Percentiles rank a stretch among this genome's conserved stretches.
Conservation (phyloP, 257 asterid species). For the Apocynum venetum region DNA sequence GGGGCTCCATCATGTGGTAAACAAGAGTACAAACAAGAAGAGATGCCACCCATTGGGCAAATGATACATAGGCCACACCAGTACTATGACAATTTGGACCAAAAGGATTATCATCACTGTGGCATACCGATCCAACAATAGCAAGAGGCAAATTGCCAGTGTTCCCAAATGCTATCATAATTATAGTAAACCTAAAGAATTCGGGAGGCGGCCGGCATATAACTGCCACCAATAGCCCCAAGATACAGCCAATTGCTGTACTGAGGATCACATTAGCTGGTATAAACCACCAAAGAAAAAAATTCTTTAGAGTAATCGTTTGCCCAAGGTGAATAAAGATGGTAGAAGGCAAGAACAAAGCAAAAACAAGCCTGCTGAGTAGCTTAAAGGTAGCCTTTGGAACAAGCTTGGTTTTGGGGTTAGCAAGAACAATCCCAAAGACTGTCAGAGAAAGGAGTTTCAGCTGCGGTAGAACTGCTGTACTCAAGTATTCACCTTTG, state of each 20-base stretch:
- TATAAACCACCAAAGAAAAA: constrained; percentile 80
- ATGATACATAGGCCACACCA: constrained; percentile 87
- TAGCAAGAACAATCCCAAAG: constrained; percentile 70
- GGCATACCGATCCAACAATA: constrained; percentile 84
- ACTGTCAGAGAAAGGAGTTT: constrained; percentile 68
- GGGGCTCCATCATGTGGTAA: constrained; percentile 99
- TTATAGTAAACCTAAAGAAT: constrained; percentile 65
- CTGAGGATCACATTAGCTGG: constrained; percentile 85
- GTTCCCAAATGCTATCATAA: constrained; percentile 91
- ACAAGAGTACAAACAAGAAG: constrained; percentile 89
- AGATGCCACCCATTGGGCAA: constrained; percentile 90
- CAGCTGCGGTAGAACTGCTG: constrained; percentile 65
- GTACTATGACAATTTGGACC: constrained; percentile 54
- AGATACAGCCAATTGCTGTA: constrained; percentile 67
- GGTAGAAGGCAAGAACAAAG: constrained; percentile 74
- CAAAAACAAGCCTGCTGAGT: constrained; percentile 87
- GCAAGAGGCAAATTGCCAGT: constrained; percentile 91
- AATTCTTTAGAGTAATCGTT: constrained; percentile 62
- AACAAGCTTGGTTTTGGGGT: constrained; percentile 67
- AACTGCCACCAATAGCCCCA: constrained; percentile 66
- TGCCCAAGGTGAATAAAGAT: constrained; percentile 89
- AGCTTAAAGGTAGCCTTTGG: constrained; percentile 91
- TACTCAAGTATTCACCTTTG: constrained; percentile 42
- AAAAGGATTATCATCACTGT: constrained; percentile 53
- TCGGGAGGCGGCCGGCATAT: constrained; percentile 81